Percentiles rank a stretch among this genome's conserved stretches.
Evolutionary conservation across 169 alveolate species (phyloP).

Genomic region (Eimeria necatrix): DNA sequence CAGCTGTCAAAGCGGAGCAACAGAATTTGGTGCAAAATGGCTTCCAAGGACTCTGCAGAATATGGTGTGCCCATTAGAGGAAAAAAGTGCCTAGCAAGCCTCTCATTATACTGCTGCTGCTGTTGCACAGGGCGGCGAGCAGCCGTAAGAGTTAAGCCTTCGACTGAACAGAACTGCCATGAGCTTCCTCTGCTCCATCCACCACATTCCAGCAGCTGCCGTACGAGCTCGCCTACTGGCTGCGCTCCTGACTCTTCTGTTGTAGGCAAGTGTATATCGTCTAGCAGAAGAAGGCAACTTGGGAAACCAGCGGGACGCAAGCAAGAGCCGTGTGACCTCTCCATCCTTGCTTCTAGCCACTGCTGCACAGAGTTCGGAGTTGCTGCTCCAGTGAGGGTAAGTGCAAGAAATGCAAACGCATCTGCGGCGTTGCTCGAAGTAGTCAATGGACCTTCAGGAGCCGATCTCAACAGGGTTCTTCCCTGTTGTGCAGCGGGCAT

Average conservation of each 20-base stretch:
- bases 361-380: constrained; percentile 95
- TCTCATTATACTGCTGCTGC: constrained; percentile 62
- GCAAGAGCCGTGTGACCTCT: constrained; percentile 62
- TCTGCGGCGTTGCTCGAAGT: neutral
- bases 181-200: constrained; percentile 95
- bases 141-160: constrained; percentile 90
- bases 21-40: constrained; percentile 91
- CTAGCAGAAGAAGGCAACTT: constrained; percentile 93
- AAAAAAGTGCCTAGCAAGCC: constrained; percentile 62
- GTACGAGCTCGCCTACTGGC: constrained; percentile 95
- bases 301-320: constrained; percentile 59
- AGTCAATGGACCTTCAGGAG: neutral
- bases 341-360: constrained; percentile 94
- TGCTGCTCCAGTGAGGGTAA: constrained; percentile 97
- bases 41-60: constrained; percentile 89
- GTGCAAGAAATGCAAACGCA: constrained; percentile 70
- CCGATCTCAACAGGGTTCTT: neutral
- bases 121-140: constrained; percentile 93
- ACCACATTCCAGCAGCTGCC: constrained; percentile 94
- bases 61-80: constrained; percentile 86
- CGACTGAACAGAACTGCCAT: constrained; percentile 91
- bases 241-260: constrained; percentile 96
- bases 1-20: constrained; percentile 84
- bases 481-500: neutral
- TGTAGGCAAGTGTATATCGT: constrained; percentile 96